Percentiles rank a stretch among this genome's conserved stretches.
These are phyloP conservation scores for Glycine tomentella DNA, from an alignment of 306 rosid genomes.

Conservation along the genomic window DNA sequence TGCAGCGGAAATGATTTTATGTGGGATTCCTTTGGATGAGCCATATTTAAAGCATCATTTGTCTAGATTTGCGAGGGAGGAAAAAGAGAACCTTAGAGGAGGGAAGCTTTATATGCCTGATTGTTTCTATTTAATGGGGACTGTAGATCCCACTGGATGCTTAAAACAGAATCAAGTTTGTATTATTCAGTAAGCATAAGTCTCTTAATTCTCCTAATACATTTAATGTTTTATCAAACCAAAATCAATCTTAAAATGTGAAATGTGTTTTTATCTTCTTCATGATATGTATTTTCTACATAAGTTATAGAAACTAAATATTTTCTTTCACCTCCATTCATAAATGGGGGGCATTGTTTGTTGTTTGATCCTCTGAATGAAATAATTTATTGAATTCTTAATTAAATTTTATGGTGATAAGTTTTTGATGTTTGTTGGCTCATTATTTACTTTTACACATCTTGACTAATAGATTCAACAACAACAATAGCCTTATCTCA, in stretches of 20 bases:
- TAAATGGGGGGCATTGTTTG: neutral
- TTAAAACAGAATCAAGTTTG: slow-evolving; percentile 72
- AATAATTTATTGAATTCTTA: neutral
- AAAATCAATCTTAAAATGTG: neutral
- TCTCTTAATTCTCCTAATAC: neutral
- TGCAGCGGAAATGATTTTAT: slow-evolving; percentile 67
- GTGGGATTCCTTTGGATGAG: slow-evolving; percentile 81
- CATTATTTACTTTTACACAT: too few relatives aligned
- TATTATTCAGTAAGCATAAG: slow-evolving; percentile 68
- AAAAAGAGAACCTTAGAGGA: slow-evolving; percentile 52
- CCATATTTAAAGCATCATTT: slow-evolving; percentile 63
- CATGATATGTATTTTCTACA: neutral
- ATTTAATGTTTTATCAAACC: slow-evolving; percentile 19
- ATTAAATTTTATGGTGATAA: neutral
- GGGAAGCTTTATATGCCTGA: slow-evolving; percentile 66
- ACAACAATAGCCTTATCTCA: too few relatives aligned
- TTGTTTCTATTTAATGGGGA: slow-evolving; percentile 80
- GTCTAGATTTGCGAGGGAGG: slow-evolving; percentile 53
- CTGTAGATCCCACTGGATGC: slow-evolving; percentile 76
- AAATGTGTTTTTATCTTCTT: slow-evolving; percentile 17
- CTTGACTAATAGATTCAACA: too few relatives aligned
- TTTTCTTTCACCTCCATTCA: neutral
- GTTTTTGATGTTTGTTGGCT: neutral
- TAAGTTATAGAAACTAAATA: neutral
- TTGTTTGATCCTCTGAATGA: neutral